Base-by-base conservation (phyloP, 192 early-diverging fungal genomes). In the Ambispora gerdemannii region DNA sequence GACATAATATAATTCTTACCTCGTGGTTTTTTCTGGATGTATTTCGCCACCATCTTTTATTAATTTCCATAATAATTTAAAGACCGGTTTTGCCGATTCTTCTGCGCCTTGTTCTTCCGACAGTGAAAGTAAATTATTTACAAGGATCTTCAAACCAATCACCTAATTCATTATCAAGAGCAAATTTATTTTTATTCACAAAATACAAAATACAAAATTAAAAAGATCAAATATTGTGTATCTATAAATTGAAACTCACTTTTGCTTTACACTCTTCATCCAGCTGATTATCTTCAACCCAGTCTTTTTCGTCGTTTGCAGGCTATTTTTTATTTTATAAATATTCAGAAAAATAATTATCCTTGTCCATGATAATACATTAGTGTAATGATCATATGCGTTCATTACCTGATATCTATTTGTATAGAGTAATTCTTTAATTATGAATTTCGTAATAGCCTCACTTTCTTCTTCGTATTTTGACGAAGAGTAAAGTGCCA, bases 11-110 rank as follows among this genome's bases (percentile, higher is more conserved):
- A 35, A 17, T 35, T 6, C 60, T 74, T 71, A 76, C 74, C 78
- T 76, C 51, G 88, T 81, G 0, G 72, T 65, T 55, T 78, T 74
- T 19, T 85, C 82, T 1, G 74, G 63, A 8, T 84, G 74, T 22
- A 91, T 62, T 70, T 91, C 89, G 22, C 93, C 93, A 24, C 88
- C 85, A 33, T 77, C 75, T 50, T 79, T 78, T 19, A 93, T 77
- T 50, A 92, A 67, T 52, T 76, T 78, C 72, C 84, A 83, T 51
- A 93, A 75, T 20, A 91, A 62, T 43, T 88, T 86, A 33, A 89
- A 79, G 0, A 91, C 79, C 1, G 84, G 82, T 10, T 67, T 75
- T 19, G 78, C 80, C 8, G 79, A 56, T 1, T 80, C 82, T 15
- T 79, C 67, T 6, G 75, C 77, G n/a, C 74, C 63, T 7, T 67